Conservation (phyloP, 1,284 basidiomycete species). For the Mycosarcoma maydis region DNA sequence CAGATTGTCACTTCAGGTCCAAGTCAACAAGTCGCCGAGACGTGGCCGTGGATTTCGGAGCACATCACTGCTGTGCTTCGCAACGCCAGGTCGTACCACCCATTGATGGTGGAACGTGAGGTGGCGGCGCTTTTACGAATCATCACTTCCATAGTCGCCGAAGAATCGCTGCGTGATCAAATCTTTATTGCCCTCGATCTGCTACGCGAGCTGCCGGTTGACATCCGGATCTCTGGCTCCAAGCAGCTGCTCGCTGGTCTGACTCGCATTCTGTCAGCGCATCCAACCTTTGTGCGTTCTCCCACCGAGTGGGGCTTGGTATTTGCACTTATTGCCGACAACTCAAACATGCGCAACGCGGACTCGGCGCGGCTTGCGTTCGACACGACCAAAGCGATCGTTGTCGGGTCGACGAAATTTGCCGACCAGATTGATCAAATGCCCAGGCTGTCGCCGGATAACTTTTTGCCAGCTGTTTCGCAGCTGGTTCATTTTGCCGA, state of each 20-base stretch:
- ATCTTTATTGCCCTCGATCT: conserved; percentile 92
- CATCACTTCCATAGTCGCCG: conserved; percentile 17
- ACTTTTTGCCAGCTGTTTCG: conserved; percentile 81
- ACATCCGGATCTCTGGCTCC: conserved; percentile 82
- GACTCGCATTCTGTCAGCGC: conserved; percentile 78
- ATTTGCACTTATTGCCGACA: conserved; percentile 82
- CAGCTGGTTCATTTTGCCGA: conserved; percentile 85
- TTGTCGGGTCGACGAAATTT: conserved; percentile 70
- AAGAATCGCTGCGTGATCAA: conserved; percentile 78
- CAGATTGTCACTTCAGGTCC: conserved; percentile 76
- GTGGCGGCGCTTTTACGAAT: conserved; percentile 73
- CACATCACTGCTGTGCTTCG: conserved; percentile 84
- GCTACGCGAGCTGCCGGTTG: conserved; percentile 79
- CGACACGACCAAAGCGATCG: conserved; percentile 66
- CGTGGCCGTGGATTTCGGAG: conserved; percentile 92
- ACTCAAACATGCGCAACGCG: conserved; percentile 80
- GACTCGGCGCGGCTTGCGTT: conserved; percentile 87
- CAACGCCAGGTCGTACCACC: conserved; percentile 81
- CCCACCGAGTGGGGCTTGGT: conserved; percentile 92
- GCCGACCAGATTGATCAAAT: conserved; percentile 67
- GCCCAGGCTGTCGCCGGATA: conserved; percentile 75
- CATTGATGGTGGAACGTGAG: conserved; percentile 91
- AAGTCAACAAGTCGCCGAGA: conserved; percentile 80
- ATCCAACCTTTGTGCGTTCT: conserved; percentile 70
- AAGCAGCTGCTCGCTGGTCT: conserved; percentile 91